phyloP scores from a whole-genome alignment of 495 filamentous ascomycete genomes.

The Daldinia loculata region DNA sequence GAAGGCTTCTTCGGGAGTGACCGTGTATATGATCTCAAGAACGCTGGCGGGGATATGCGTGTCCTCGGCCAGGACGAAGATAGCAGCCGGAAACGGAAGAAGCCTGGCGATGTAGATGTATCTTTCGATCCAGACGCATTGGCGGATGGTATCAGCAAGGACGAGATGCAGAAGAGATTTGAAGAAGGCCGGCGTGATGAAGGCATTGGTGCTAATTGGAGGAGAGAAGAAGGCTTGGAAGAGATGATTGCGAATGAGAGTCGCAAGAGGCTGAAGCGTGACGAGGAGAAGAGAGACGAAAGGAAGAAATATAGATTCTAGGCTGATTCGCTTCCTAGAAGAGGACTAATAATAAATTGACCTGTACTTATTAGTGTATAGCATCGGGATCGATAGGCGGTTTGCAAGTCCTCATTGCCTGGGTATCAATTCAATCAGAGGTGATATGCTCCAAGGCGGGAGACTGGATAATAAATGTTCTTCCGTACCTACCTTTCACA shows the following conservation, averaged over 20 bases:
- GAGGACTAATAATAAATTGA: slow-evolving; percentile 2
- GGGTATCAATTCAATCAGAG: slow-evolving; percentile 10
- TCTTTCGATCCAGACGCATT: slow-evolving; percentile 85
- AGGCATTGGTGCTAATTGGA: slow-evolving; percentile 71
- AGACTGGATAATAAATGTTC: neutral
- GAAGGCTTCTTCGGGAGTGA: slow-evolving; percentile 97
- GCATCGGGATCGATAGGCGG: slow-evolving; percentile 4
- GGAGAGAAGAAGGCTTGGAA: slow-evolving; percentile 90
- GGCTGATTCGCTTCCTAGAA: neutral
- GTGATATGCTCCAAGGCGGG: neutral
- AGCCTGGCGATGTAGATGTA: slow-evolving; percentile 94
- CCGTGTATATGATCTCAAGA: slow-evolving; percentile 82
- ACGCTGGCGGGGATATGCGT: slow-evolving; percentile 50
- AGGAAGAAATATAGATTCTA: slow-evolving; percentile 53
- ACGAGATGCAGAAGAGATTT: slow-evolving; percentile 67
- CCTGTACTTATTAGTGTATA: slow-evolving; percentile 34
- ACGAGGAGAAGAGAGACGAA: slow-evolving; percentile 74
- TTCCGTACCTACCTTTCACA: neutral
- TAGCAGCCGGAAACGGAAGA: slow-evolving; percentile 82
- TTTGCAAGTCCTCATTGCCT: neutral
- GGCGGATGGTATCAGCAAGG: slow-evolving; percentile 75
- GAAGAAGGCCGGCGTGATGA: slow-evolving; percentile 80
- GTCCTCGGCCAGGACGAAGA: slow-evolving; percentile 85
- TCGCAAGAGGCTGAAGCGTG: slow-evolving; percentile 84
- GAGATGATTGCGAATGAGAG: slow-evolving; percentile 97